Percentiles rank a stretch among this genome's conserved stretches.
phyloP scores from a whole-genome alignment of 805 yeast genomes.

The Dipodascus geniculatus region DNA sequence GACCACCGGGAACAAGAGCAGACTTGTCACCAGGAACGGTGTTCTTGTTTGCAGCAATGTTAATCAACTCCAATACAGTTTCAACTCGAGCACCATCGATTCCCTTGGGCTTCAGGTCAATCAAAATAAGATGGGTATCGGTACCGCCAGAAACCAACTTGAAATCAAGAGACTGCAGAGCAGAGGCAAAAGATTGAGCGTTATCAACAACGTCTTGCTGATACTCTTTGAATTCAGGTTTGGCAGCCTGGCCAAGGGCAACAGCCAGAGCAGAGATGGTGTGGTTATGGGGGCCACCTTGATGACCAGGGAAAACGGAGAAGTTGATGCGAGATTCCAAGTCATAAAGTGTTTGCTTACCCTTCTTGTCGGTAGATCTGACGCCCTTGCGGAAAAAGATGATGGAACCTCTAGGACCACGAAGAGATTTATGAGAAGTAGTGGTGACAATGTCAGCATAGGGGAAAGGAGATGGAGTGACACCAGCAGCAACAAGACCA shows the following conservation, averaged over 20 bases:
- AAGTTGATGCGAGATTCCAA: slow-evolving; percentile 87
- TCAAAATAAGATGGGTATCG: slow-evolving; percentile 83
- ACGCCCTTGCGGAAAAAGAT: slow-evolving; percentile 94
- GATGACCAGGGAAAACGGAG: slow-evolving; percentile 98
- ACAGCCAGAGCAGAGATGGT: slow-evolving; percentile 94
- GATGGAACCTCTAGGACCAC: slow-evolving; percentile 99
- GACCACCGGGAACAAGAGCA: slow-evolving; percentile 91
- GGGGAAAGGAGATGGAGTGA: slow-evolving; percentile 84
- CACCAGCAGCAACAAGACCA: slow-evolving; percentile 91
- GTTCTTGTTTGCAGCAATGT: slow-evolving; percentile 93
- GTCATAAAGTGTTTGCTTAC: slow-evolving; percentile 76
- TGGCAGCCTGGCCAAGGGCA: slow-evolving; percentile 82
- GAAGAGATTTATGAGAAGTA: slow-evolving; percentile 91
- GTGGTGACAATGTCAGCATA: slow-evolving; percentile 95
- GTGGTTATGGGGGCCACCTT: slow-evolving; percentile 99
- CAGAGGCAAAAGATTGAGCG: slow-evolving; percentile 65
- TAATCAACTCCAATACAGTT: slow-evolving; percentile 74
- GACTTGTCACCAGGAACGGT: slow-evolving; percentile 94
- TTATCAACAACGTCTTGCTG: slow-evolving; percentile 75
- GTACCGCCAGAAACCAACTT: slow-evolving; percentile 86
- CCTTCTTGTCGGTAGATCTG: slow-evolving; percentile 67
- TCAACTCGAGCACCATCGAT: slow-evolving; percentile 96
- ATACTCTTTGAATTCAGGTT: slow-evolving; percentile 81
- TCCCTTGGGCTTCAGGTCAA: slow-evolving; percentile 64
- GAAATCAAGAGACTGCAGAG: slow-evolving; percentile 53